These are phyloP conservation scores for Suillus hirtellus DNA, from an alignment of 768 basidiomycete species.

Conservation along the genomic window DNA sequence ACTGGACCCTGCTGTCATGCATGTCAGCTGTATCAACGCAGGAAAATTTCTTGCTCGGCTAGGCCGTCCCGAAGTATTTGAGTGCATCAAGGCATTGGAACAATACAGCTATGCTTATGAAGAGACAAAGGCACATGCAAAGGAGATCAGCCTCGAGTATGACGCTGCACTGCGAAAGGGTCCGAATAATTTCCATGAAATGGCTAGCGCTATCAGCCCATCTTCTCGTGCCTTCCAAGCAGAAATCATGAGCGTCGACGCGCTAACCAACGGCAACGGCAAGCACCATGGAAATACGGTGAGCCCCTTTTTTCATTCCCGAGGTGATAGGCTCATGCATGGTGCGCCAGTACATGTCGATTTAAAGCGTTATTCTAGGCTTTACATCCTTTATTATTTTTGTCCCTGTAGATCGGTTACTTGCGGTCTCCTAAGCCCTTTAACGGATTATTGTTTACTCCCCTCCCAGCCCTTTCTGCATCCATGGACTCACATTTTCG, in stretches of 20 bases:
- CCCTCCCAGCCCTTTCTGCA: background rate
- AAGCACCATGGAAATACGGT: slow-evolving; percentile 26
- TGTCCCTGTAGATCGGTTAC: background rate
- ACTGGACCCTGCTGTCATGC: slow-evolving; percentile 87
- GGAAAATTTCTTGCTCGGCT: slow-evolving; percentile 78
- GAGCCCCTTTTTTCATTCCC: slow-evolving; percentile 6
- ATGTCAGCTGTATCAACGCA: slow-evolving; percentile 81
- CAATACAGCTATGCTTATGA: slow-evolving; percentile 91
- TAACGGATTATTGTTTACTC: background rate
- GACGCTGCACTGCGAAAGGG: slow-evolving; percentile 41
- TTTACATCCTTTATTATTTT: slow-evolving; percentile 27
- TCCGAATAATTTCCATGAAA: slow-evolving; percentile 40
- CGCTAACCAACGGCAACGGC: slow-evolving; percentile 20
- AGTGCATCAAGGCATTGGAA: slow-evolving; percentile 82
- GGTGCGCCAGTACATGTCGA: slow-evolving; percentile 25
- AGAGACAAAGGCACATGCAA: slow-evolving; percentile 77
- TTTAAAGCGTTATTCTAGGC: slow-evolving; percentile 19
- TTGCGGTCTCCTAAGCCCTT: background rate
- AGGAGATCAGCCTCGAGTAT: slow-evolving; percentile 57
- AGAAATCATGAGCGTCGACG: slow-evolving; percentile 17
- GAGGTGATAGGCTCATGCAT: background rate
- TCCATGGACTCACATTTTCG: slow-evolving; percentile 12
- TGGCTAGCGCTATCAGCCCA: slow-evolving; percentile 34
- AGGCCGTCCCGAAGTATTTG: slow-evolving; percentile 79
- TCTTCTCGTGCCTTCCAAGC: slow-evolving; percentile 18